Evolutionary conservation across 2,329 filamentous ascomycete genomes (phyloP), one percentile per base, ranked within the genome.

Genomic region (Bipolaris oryzae): DNA sequence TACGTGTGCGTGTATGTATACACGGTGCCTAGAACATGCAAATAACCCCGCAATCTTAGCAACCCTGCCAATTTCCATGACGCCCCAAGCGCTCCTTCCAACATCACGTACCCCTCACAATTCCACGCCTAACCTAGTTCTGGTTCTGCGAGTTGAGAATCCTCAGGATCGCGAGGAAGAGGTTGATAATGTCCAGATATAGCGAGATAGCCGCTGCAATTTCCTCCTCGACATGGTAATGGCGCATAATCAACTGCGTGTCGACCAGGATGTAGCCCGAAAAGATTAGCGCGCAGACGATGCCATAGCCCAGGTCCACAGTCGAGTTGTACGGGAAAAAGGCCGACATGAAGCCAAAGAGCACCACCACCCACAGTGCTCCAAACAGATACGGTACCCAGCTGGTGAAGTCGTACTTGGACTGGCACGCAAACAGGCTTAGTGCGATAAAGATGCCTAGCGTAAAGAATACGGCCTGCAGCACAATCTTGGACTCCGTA

Each of bases 341-440:
- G 64, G 87, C 85, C 63, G 89, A 84, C 85, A 98, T 92, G 82
- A 99, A 95, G 48, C 95, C 91, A 74, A 98, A 97, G 38, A 99
- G 82, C 61, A 99, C 84, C 57, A 97, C 79, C 6, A 90, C 89
- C 95, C 95, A 98, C 16, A 99, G 84, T 0, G 84, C 88, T 56
- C 93, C 93, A 71, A 96, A 96, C 3, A 98, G 86, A 75, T 97
- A 98, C 16, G 95, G 94, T 82, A 94, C 91, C 94, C 95, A 99
- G 63, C 87, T 89, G 1, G 94, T 98, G 76, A 99, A 99, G 81
- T 99, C 95, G 75, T 99, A 99, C 77, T 96, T 96, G 63, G 90
- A 91, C 82, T 99, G 95, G 85, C 93, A 96, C 47, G 95, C 95
- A 76, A 99, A 98, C 42, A 93, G 78, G 3, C 85, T 88, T 55